These are phyloP conservation scores for Telfairia occidentalis DNA, from an alignment of 331 rosid species.

Conservation along the genomic window DNA sequence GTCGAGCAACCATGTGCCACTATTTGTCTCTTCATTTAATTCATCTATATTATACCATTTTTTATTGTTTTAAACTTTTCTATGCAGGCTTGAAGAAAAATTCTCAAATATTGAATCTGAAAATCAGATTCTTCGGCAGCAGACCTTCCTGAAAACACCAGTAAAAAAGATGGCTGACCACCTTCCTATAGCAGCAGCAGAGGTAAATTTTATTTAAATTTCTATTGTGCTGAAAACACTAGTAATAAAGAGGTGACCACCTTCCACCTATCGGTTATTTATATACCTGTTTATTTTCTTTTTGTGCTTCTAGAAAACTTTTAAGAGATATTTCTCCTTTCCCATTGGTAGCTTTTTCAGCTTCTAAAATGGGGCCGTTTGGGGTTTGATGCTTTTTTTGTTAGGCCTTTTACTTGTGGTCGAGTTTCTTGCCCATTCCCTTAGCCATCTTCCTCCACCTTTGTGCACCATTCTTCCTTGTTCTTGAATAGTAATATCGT, in stretches of 20 bases:
- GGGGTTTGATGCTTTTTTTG: not conserved
- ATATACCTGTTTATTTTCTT: not conserved
- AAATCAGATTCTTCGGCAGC: constrained; percentile 79
- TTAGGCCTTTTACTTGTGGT: not conserved
- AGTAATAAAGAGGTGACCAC: too few species aligned
- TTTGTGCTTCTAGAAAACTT: not conserved
- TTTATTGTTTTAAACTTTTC: constrained; percentile 20
- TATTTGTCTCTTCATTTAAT: not conserved
- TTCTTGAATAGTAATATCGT: not conserved
- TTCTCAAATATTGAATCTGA: constrained; percentile 72
- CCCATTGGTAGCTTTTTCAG: not conserved
- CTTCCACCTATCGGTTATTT: not conserved
- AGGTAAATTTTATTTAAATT: constrained; percentile 30
- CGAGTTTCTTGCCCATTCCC: not conserved
- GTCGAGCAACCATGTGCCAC: not conserved
- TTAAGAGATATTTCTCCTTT: not conserved
- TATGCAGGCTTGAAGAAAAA: constrained; percentile 81
- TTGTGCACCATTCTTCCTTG: not conserved
- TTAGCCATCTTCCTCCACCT: not conserved
- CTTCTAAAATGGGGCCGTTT: not conserved
- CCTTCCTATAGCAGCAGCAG: constrained; percentile 41
- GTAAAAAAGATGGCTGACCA: constrained; percentile 50
- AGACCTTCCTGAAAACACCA: constrained; percentile 42
- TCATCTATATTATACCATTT: constrained; percentile 2
- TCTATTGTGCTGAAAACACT: not conserved